These are phyloP conservation scores for Musa troglodytarum DNA, from an alignment of 176 grass and related monocot genomes.

Conservation along the genomic window DNA sequence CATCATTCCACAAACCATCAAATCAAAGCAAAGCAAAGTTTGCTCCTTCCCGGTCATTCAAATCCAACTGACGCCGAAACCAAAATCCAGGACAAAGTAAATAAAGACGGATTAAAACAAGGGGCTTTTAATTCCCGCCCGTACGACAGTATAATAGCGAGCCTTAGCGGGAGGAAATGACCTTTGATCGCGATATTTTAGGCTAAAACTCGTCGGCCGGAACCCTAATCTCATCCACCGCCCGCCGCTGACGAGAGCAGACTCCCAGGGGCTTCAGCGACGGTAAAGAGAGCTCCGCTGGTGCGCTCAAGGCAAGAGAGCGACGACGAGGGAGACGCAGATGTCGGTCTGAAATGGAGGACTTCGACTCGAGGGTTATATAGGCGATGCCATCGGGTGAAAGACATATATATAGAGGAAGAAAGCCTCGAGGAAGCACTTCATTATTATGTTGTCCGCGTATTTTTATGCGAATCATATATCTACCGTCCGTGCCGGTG, in stretches of 20 bases:
- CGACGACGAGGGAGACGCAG: neutral
- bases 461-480: neutral
- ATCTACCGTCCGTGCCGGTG: neutral
- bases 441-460: neutral
- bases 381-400: slow-evolving; percentile 3
- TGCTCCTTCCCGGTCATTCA: neutral
- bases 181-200: slow-evolving; percentile 13
- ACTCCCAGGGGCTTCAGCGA: too few species aligned
- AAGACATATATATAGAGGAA: neutral
- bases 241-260: neutral
- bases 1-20: neutral
- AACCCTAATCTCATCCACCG: neutral
- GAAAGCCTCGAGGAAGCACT: neutral
- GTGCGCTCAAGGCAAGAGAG: too few species aligned
- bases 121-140: neutral
- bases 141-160: neutral
- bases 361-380: slow-evolving; percentile 9
- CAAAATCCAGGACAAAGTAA: neutral
- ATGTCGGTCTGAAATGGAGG: neutral
- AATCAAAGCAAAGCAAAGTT: neutral
- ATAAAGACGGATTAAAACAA: neutral
- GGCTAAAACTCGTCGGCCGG: neutral
- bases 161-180: neutral
- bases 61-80: neutral
- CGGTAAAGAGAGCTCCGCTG: neutral